A percentile compares a stretch with the other conserved stretches of the same genome.
Evolutionary conservation across 768 basidiomycete genomes (phyloP).

Genomic region (Pisolithus marmoratus): DNA sequence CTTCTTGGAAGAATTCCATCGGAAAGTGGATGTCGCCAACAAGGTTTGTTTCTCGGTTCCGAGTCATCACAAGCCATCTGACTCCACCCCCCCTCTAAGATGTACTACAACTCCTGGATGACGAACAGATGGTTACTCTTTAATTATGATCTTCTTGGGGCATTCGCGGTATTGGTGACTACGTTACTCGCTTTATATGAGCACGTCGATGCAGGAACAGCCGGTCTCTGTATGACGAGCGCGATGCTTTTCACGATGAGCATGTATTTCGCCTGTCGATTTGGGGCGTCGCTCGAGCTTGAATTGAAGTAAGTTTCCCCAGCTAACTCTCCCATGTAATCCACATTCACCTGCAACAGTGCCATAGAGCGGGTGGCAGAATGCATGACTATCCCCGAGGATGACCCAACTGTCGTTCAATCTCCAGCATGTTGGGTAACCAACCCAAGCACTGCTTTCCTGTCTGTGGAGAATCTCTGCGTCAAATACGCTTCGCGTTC

Average conservation of each 20-base stretch:
- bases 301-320: slow-evolving; percentile 59
- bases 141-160: slow-evolving; percentile 48
- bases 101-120: slow-evolving; percentile 49
- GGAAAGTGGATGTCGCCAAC: slow-evolving; percentile 72
- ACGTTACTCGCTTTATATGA: slow-evolving; percentile 44
- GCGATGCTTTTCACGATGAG: slow-evolving; percentile 46
- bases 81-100: slow-evolving; percentile 15
- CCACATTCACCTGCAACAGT: slow-evolving; percentile 37
- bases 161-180: slow-evolving; percentile 40
- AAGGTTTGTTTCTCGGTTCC: slow-evolving; percentile 35
- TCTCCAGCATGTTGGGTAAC: slow-evolving; percentile 95
- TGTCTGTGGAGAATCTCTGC: slow-evolving; percentile 69
- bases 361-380: slow-evolving; percentile 89
- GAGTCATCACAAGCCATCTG: background rate
- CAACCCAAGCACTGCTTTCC: slow-evolving; percentile 50
- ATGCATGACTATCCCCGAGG: slow-evolving; percentile 85
- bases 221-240: slow-evolving; percentile 43
- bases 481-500: slow-evolving; percentile 83
- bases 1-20: slow-evolving; percentile 72
- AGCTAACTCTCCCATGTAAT: slow-evolving; percentile 1
- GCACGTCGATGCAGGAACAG: slow-evolving; percentile 28
- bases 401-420: slow-evolving; percentile 73
- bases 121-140: slow-evolving; percentile 47
- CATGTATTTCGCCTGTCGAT: slow-evolving; percentile 38
- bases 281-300: slow-evolving; percentile 57